Conservation (phyloP, 805 yeast species). For the Lipomyces japonicus region DNA sequence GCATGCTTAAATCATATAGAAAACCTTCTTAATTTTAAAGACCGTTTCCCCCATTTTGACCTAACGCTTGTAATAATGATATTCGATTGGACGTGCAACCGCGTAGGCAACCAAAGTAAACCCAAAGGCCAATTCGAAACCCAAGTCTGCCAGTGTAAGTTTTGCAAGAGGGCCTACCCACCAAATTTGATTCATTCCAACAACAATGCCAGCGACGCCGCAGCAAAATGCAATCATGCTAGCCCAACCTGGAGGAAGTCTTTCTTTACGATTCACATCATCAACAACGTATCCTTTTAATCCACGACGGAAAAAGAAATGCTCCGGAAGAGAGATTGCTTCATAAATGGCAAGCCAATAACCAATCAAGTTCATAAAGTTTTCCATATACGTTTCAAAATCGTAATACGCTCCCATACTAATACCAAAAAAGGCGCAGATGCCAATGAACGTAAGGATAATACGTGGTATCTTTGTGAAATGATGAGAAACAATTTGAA, state of each 20-base stretch:
- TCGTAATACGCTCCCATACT: slow-evolving; percentile 83
- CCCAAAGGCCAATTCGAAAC: slow-evolving; percentile 69
- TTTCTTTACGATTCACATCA: slow-evolving; percentile 53
- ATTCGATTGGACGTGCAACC: slow-evolving; percentile 59
- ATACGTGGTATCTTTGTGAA: slow-evolving; percentile 75
- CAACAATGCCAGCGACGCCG: slow-evolving; percentile 79
- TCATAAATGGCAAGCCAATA: slow-evolving; percentile 87
- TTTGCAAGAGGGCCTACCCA: slow-evolving; percentile 67
- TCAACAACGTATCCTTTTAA: slow-evolving; percentile 55
- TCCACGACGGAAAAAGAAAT: slow-evolving; percentile 70
- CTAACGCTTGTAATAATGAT: slow-evolving; percentile 50
- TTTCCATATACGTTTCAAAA: slow-evolving; percentile 67
- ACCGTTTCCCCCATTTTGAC: too few relatives aligned
- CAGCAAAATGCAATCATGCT: slow-evolving; percentile 73
- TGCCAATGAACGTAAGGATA: slow-evolving; percentile 74
- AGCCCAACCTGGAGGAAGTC: slow-evolving; percentile 72
- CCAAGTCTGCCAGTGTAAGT: slow-evolving; percentile 74
- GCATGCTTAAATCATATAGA: too few relatives aligned
- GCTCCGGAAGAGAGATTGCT: slow-evolving; percentile 74
- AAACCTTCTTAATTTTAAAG: too few relatives aligned
- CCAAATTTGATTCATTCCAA: slow-evolving; percentile 88
- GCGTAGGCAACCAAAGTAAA: slow-evolving; percentile 65
- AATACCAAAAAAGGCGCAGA: slow-evolving; percentile 73
- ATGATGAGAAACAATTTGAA: slow-evolving; percentile 78
- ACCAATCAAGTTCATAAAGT: slow-evolving; percentile 88